Evolutionary conservation across 352 stramenopile species (phyloP), one percentile per base, ranked within the genome.

Genomic region (Globisporangium parvum): DNA sequence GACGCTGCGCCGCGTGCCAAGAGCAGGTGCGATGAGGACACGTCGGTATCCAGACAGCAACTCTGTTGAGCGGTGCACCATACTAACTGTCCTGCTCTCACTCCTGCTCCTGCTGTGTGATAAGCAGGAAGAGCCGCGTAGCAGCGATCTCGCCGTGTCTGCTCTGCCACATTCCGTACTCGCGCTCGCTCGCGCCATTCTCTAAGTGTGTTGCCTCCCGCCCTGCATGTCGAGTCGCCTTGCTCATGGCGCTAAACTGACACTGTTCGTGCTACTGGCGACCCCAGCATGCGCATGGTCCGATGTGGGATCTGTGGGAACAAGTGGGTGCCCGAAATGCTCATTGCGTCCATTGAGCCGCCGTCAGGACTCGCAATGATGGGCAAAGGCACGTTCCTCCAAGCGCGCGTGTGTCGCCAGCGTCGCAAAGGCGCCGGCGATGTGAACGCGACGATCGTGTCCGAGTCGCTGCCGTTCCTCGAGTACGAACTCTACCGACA

Each of bases 401-500:
- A 99, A 68, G 95, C 96, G 6, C 75, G 96, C 52, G 96, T 99
- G 18, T 98, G 95, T 62, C 80, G 96, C 28, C 87, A 95, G 37
- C 75, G 96, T 3, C 80, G 85, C 49, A 97, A 96, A 69, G 87
- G 93, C 26, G 90, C 77, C 5, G 92, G 91, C 4, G 96, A 99
- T 60, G 87, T 89, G 21, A 98, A 98, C 67, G 96, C 96, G 10
- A 96, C 97, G 14, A 93, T 96, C 52, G 92, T 99, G 2, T 98
- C 89, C 5, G 93, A 99, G 63, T 93, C 91, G 10, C 78, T 99
- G 3, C 95, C 96, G n/a, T 99, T 99, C 59, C 69, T 99, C 23
- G 96, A 99, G 62, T 98, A 98, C 62, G 95, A 99, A 57, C 76
- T 99, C 6, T 97, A 98, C 75, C 91, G 97, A 17, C 96, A 99